Base-by-base conservation (phyloP, 2,329 filamentous ascomycete genomes). In the Penicillium sp. region DNA sequence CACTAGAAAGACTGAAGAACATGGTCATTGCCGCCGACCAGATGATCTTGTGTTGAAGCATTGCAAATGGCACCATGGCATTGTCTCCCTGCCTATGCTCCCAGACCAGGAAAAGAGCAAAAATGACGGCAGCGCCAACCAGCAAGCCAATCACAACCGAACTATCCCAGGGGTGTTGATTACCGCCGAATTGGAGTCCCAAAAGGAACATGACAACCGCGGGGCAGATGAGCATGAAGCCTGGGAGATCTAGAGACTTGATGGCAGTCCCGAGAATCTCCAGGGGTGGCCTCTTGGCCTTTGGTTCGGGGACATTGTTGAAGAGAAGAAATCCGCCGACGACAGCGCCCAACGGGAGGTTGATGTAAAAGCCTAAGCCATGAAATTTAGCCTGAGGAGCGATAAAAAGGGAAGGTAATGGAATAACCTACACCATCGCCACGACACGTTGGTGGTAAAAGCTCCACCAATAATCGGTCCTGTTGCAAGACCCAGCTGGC, bases 61-160 rank as follows among this genome's bases (percentile, higher is more conserved):
- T 71, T 1, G 68, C 64, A 35, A 74, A 67, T 0, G 79, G 78
- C 4, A 80, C 65, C 73, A 80, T 76, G 1, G 78, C 77, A n/a
- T 63, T 62, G 12, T 77, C 76, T 13, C 73, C 76, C 60, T 73
- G 70, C 12, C 53, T 68, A n/a, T 64, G 54, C 55, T 81, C 76
- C 75, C 75, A 80, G 5, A 68, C 10, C 4, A 75, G 59, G 57
- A 79, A 61, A 24, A 61, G 10, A 38, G 3, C 22, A 19, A 61
- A 69, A 1, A 65, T 68, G 15, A 64, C 71, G 8, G 47, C 74
- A 8, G 71, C 69, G 8, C 75, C 74, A 42, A 68, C 66, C 9
- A 80, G 64, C 4, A 78, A 64, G 5, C 75, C 76, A 24, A 80
- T 77, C n/a, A 79, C 63, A 1, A 62, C 65, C 6, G 70, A 56